Evolutionary conservation across 1,139 yeast genomes (phyloP).

Genomic region (Debaryomycetaceae sp.): DNA sequence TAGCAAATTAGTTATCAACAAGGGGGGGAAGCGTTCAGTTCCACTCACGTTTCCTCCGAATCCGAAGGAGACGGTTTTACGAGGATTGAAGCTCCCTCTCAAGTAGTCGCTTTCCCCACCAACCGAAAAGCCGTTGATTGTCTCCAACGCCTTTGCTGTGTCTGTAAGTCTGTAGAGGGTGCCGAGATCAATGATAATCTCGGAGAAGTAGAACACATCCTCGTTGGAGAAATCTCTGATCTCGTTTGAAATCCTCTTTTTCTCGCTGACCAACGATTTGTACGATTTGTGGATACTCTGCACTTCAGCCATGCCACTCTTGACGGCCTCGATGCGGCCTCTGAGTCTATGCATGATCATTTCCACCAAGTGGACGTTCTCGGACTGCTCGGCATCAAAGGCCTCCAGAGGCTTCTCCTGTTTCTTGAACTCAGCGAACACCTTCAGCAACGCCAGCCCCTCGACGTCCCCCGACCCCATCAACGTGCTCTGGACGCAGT

Average conservation of each 20-base stretch:
- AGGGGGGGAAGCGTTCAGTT: conserved; percentile 15
- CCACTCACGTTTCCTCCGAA: conserved; percentile 16
- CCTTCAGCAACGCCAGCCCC: conserved; percentile 7
- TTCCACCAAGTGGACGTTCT: conserved; percentile 9
- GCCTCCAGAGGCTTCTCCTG: neutral
- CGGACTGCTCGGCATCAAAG: conserved; percentile 3
- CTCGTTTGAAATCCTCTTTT: conserved; percentile 9
- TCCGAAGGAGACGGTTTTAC: conserved; percentile 14
- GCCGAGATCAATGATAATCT: conserved; percentile 15
- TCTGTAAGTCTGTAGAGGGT: conserved; percentile 9
- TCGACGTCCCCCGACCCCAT: conserved; percentile 5
- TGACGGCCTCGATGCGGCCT: conserved; percentile 7
- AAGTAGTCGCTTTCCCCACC: conserved; percentile 4
- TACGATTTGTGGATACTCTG: conserved; percentile 6
- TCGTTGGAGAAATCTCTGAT: conserved; percentile 10
- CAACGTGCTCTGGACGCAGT: conserved; percentile 8
- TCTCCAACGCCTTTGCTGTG: conserved; percentile 4
- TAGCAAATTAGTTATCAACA: conserved; percentile 12
- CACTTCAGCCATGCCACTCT: conserved; percentile 8
- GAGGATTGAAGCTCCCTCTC: conserved; percentile 5
- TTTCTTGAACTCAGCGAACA: conserved; percentile 8
- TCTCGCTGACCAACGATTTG: conserved; percentile 12
- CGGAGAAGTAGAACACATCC: conserved; percentile 17
- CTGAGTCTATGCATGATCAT: conserved; percentile 6
- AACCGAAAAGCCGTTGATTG: conserved; percentile 1